Conservation (phyloP, 192 early-diverging fungal species). For the Spinellus fusiger region DNA sequence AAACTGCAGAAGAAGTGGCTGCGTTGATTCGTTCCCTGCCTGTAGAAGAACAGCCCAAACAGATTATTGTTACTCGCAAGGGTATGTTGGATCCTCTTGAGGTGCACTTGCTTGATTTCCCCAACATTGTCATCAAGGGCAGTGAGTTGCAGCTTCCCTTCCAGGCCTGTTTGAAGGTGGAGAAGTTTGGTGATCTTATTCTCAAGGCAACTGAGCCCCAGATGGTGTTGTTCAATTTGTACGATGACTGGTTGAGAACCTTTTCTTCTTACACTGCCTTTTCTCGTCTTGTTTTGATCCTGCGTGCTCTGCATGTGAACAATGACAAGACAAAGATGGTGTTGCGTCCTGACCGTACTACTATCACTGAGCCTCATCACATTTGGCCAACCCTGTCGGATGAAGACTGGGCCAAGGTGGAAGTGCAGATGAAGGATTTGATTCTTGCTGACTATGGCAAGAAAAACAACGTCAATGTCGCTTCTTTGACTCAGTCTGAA, state of each 20-base stretch:
- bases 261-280: conserved; percentile 98
- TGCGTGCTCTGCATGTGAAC: conserved; percentile 96
- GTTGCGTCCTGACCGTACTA: conserved; percentile 88
- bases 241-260: conserved; percentile 95
- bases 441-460: conserved; percentile 98
- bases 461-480: conserved; percentile 99
- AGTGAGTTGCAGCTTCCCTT: conserved; percentile 96
- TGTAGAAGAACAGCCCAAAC: conserved; percentile 99
- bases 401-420: conserved; percentile 96
- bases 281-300: conserved; percentile 91
- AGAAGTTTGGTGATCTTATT: conserved; percentile 98
- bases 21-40: conserved; percentile 97
- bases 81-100: conserved; percentile 99
- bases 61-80: conserved; percentile 98
- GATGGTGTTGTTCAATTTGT: conserved; percentile 86
- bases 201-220: conserved; percentile 97
- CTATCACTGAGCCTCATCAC: conserved; percentile 92
- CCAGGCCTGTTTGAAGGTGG: conserved; percentile 95
- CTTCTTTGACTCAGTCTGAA: conserved; percentile 92
- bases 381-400: conserved; percentile 97
- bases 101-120: conserved; percentile 94
- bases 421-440: conserved; percentile 91
- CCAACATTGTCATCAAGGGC: conserved; percentile 98
- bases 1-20: conserved; percentile 99
- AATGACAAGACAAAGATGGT: conserved; percentile 97